A percentile compares a stretch with the other conserved stretches of the same genome.
Evolutionary conservation across 2,329 filamentous ascomycete species (phyloP).

Genomic region (Catunica adiposa): DNA sequence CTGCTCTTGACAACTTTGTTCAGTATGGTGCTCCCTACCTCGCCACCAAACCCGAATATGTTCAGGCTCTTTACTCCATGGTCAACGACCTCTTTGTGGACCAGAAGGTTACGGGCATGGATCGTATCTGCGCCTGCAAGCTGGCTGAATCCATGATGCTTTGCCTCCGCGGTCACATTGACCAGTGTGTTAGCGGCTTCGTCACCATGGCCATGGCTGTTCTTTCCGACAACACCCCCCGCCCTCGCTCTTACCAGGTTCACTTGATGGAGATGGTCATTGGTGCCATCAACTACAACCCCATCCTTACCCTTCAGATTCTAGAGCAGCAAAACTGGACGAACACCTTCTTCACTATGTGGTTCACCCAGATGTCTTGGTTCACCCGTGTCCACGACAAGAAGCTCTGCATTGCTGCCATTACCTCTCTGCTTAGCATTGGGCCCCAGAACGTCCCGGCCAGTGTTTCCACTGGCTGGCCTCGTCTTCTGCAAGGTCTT

Average conservation of each 20-base stretch:
- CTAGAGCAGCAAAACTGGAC: constrained; percentile 90
- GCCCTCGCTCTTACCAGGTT: constrained; percentile 85
- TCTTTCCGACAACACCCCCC: constrained; percentile 57
- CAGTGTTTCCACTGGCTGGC: constrained; percentile 94
- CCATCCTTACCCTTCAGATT: constrained; percentile 63
- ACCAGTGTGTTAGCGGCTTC: constrained; percentile 78
- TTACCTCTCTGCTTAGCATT: constrained; percentile 68
- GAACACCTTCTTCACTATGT: constrained; percentile 96
- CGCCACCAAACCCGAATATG: constrained; percentile 67
- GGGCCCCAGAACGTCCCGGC: constrained; percentile 65
- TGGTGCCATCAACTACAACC: constrained; percentile 96
- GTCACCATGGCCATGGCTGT: constrained; percentile 77
- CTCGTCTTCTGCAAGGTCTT: constrained; percentile 71
- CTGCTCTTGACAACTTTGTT: constrained; percentile 93
- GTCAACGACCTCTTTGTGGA: constrained; percentile 89
- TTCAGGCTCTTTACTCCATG: constrained; percentile 83
- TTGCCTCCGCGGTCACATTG: constrained; percentile 73
- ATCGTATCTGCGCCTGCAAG: constrained; percentile 94
- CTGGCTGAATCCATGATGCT: constrained; percentile 95
- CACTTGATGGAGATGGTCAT: constrained; percentile 99
- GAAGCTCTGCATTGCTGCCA: constrained; percentile 91
- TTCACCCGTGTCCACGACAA: constrained; percentile 96
- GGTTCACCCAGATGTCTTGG: constrained; percentile 90
- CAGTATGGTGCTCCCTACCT: constrained; percentile 75
- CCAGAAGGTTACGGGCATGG: constrained; percentile 79